Evolutionary conservation across 1,284 basidiomycete species (phyloP).

Genomic region (Puccinia hordei): DNA sequence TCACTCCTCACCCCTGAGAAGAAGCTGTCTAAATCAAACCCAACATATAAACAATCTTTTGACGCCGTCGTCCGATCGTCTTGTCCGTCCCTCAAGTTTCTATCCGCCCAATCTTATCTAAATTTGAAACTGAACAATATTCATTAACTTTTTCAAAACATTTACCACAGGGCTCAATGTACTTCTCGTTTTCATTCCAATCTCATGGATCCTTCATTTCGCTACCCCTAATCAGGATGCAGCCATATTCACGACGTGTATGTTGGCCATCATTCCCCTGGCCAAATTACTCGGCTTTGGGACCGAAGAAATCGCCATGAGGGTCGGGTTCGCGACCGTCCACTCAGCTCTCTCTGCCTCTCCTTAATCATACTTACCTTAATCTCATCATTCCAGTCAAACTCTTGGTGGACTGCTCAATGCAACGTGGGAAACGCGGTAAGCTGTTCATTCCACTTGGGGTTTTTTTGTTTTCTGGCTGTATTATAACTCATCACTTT

Average conservation of each 20-base stretch:
- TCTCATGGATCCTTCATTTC: slow-evolving; percentile 62
- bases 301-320: slow-evolving; percentile 80
- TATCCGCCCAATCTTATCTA: too few relatives aligned
- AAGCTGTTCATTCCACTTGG: slow-evolving; percentile 36
- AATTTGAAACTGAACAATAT: too few relatives aligned
- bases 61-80: slow-evolving; percentile 59
- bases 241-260: slow-evolving; percentile 31
- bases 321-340: slow-evolving; percentile 60
- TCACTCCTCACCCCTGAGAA: slow-evolving; percentile 52
- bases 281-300: slow-evolving; percentile 66
- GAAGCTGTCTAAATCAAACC: slow-evolving; percentile 59
- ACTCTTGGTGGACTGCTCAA: slow-evolving; percentile 47
- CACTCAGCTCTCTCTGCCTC: background rate
- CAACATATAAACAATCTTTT: slow-evolving; percentile 58
- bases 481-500: too few relatives aligned
- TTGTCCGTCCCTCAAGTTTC: slow-evolving; percentile 51
- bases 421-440: slow-evolving; percentile 50
- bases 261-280: slow-evolving; percentile 59
- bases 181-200: slow-evolving; percentile 62
- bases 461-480: too few relatives aligned
- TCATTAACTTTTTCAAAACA: too few relatives aligned
- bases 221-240: slow-evolving; percentile 51
- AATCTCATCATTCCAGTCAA: slow-evolving; percentile 16
- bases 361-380: background rate
- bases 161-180: slow-evolving; percentile 60